phyloP scores from a whole-genome alignment of 2,329 filamentous ascomycete species.

The Exophiala sideris region DNA sequence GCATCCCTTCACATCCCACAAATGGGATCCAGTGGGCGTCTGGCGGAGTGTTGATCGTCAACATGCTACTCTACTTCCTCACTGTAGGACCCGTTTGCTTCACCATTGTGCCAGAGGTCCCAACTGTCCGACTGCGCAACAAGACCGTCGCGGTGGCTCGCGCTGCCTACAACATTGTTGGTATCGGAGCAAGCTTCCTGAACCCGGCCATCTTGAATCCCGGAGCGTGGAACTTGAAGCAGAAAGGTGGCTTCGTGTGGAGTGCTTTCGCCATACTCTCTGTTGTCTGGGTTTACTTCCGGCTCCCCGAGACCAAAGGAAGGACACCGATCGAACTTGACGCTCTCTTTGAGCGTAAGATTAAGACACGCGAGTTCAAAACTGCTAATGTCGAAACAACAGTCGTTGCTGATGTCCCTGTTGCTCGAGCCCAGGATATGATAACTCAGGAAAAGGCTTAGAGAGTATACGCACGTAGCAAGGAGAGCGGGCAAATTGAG shows the following conservation, averaged over 20 bases:
- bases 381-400: neutral
- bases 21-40: neutral
- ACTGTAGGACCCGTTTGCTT: slow-evolving; percentile 54
- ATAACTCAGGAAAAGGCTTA: neutral
- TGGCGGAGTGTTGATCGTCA: neutral
- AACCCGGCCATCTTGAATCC: slow-evolving; percentile 24
- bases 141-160: slow-evolving; percentile 53
- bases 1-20: neutral
- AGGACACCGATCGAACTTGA: slow-evolving; percentile 40
- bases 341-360: slow-evolving; percentile 37
- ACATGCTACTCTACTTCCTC: slow-evolving; percentile 28
- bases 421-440: neutral
- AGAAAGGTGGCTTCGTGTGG: slow-evolving; percentile 38
- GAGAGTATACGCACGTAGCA: neutral
- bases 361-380: slow-evolving; percentile 15
- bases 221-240: slow-evolving; percentile 35
- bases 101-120: slow-evolving; percentile 51
- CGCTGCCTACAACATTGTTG: neutral
- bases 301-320: slow-evolving; percentile 41
- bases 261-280: slow-evolving; percentile 32
- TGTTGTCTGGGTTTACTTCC: slow-evolving; percentile 39
- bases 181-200: neutral
- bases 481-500: slow-evolving; percentile 1
- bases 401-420: neutral
- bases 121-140: slow-evolving; percentile 51